Evolutionary conservation across 768 basidiomycete genomes (phyloP).

Genomic region (Pisolithus orientalis): DNA sequence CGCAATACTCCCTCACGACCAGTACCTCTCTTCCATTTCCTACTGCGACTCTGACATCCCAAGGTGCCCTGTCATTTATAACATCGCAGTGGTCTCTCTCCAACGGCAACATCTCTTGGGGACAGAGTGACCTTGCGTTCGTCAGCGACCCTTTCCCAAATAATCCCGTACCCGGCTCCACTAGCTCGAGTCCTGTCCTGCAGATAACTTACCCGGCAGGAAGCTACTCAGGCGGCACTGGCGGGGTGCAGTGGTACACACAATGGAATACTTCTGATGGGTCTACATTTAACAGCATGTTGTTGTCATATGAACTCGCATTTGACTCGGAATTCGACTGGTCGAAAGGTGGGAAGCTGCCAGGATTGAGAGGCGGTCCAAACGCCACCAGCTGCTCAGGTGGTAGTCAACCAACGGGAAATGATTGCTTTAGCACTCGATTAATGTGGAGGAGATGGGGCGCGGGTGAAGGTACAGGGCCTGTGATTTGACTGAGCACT

Average conservation of each 20-base stretch:
- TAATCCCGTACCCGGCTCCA: slow-evolving; percentile 31
- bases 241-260: slow-evolving; percentile 64
- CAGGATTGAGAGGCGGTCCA: slow-evolving; percentile 66
- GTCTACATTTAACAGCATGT: slow-evolving; percentile 56
- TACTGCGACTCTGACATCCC: slow-evolving; percentile 46
- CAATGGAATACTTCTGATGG: slow-evolving; percentile 60
- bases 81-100: slow-evolving; percentile 54
- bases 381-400: slow-evolving; percentile 62
- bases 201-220: slow-evolving; percentile 60
- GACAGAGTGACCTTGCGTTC: slow-evolving; percentile 50
- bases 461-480: slow-evolving; percentile 57
- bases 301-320: slow-evolving; percentile 69
- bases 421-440: slow-evolving; percentile 66
- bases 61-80: slow-evolving; percentile 45
- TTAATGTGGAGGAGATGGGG: slow-evolving; percentile 71
- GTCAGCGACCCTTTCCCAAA: slow-evolving; percentile 63
- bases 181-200: slow-evolving; percentile 32
- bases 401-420: slow-evolving; percentile 55
- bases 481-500: not conserved
- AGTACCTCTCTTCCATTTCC: slow-evolving; percentile 65
- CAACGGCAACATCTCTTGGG: slow-evolving; percentile 56
- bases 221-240: slow-evolving; percentile 51
- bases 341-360: slow-evolving; percentile 73
- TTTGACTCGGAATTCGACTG: slow-evolving; percentile 62
- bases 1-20: slow-evolving; percentile 48